Conservation (phyloP, 768 basidiomycete genomes). For the Leccinum longicurvipes region DNA sequence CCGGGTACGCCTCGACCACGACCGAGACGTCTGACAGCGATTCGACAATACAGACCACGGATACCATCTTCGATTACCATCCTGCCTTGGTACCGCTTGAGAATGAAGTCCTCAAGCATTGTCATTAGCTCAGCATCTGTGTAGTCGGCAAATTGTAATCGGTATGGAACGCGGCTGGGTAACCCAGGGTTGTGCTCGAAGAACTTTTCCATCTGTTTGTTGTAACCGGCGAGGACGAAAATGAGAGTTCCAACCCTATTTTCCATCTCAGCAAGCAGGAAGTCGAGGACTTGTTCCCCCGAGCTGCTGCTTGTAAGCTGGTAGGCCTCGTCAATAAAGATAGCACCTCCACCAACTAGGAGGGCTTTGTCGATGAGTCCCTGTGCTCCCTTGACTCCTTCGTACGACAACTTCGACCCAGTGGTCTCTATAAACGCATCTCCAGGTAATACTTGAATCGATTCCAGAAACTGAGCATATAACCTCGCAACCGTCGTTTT, state of each 20-base stretch:
- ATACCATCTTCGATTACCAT: slow-evolving; percentile 58
- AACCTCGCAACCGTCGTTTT: slow-evolving; percentile 40
- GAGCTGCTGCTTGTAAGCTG: slow-evolving; percentile 49
- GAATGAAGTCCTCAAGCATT: slow-evolving; percentile 51
- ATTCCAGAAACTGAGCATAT: slow-evolving; percentile 61
- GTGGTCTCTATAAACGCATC: slow-evolving; percentile 58
- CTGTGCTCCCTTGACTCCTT: slow-evolving; percentile 43
- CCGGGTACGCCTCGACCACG: slow-evolving; percentile 36
- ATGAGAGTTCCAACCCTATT: slow-evolving; percentile 61
- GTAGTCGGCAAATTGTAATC: slow-evolving; percentile 60
- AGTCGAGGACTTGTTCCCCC: slow-evolving; percentile 63
- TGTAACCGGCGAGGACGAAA: slow-evolving; percentile 71
- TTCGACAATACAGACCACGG: slow-evolving; percentile 50
- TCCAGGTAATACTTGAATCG: slow-evolving; percentile 51
- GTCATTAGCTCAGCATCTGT: slow-evolving; percentile 50
- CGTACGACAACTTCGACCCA: slow-evolving; percentile 54
- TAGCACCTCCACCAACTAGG: slow-evolving; percentile 55
- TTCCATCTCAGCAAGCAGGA: slow-evolving; percentile 72
- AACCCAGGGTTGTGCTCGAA: slow-evolving; percentile 75
- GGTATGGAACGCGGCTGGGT: slow-evolving; percentile 62
- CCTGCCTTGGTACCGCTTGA: slow-evolving; percentile 42
- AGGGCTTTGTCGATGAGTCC: slow-evolving; percentile 41
- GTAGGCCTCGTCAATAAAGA: slow-evolving; percentile 74
- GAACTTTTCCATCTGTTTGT: slow-evolving; percentile 71
- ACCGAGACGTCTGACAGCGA: slow-evolving; percentile 16